Evolutionary conservation across 2,329 filamentous ascomycete species (phyloP).

Genomic region (Trichoderma pleuroti): DNA sequence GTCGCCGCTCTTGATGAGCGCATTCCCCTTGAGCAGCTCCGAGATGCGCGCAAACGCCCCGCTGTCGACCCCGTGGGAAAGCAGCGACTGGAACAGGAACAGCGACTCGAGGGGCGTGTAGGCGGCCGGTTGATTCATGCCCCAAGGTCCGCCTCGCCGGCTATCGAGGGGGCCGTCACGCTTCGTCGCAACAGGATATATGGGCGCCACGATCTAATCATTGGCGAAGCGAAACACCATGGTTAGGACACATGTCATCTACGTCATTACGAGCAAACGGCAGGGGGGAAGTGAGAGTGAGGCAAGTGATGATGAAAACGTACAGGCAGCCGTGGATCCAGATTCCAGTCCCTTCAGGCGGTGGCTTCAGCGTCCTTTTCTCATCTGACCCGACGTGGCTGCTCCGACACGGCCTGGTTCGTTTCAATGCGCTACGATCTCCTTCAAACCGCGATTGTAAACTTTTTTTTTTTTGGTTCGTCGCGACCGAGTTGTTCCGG

Average conservation of each 20-base stretch:
- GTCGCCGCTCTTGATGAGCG: constrained; percentile 65
- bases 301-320: constrained; percentile 24
- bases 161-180: constrained; percentile 53
- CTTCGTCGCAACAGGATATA: constrained; percentile 48
- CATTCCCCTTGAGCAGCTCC: constrained; percentile 68
- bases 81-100: constrained; percentile 77
- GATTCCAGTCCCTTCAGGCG: constrained; percentile 28
- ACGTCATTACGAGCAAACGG: constrained; percentile 26
- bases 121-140: constrained; percentile 56
- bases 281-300: constrained; percentile 15
- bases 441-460: constrained; percentile 17
- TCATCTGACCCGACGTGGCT: constrained; percentile 29
- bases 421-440: constrained; percentile 22
- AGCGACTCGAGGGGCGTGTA: constrained; percentile 86
- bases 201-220: constrained; percentile 49
- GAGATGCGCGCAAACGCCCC: constrained; percentile 70
- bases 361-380: constrained; percentile 25
- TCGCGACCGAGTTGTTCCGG: constrained; percentile 28
- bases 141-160: constrained; percentile 53
- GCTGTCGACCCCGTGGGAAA: constrained; percentile 62
- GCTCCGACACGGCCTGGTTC: constrained; percentile 23
- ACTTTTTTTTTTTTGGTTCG: constrained; percentile 25
- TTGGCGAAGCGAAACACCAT: not conserved
- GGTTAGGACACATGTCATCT: constrained; percentile 15
- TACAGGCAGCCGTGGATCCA: constrained; percentile 32